A percentile compares a stretch with the other conserved stretches of the same genome.
phyloP scores from a whole-genome alignment of 2,329 filamentous ascomycete species.

The Scopulariopsis brevicaulis region DNA sequence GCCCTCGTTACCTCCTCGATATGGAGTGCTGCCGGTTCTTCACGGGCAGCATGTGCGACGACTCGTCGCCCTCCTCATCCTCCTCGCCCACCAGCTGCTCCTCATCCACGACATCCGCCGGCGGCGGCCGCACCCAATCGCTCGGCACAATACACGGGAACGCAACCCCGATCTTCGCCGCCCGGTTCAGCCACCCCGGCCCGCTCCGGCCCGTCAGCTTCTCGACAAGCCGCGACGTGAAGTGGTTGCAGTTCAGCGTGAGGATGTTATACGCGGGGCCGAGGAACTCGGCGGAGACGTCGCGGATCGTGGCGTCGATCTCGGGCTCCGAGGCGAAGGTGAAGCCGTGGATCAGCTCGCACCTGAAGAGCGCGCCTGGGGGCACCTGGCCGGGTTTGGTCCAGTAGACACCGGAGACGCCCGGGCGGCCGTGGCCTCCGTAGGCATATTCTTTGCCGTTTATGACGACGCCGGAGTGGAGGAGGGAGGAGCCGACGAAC shows the following conservation, averaged over 20 bases:
- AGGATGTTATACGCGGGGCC: slow-evolving; percentile 72
- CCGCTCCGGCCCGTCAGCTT: slow-evolving; percentile 59
- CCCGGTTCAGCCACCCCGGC: slow-evolving; percentile 69
- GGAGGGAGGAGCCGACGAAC: slow-evolving; percentile 64
- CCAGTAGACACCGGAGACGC: slow-evolving; percentile 73
- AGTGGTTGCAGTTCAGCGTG: slow-evolving; percentile 82
- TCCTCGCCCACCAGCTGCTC: slow-evolving; percentile 51
- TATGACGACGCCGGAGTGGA: slow-evolving; percentile 77
- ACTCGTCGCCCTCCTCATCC: slow-evolving; percentile 39
- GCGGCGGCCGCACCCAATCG: slow-evolving; percentile 73
- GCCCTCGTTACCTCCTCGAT: neutral
- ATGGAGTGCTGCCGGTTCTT: neutral
- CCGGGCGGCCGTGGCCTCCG: slow-evolving; percentile 63
- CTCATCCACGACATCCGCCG: slow-evolving; percentile 62
- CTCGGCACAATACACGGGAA: slow-evolving; percentile 72
- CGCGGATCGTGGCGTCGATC: slow-evolving; percentile 58
- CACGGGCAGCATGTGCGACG: slow-evolving; percentile 14
- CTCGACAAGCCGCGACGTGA: slow-evolving; percentile 66
- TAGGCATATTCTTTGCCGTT: slow-evolving; percentile 75
- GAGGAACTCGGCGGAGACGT: slow-evolving; percentile 60
- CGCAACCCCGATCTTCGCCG: slow-evolving; percentile 71
- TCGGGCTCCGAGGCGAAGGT: slow-evolving; percentile 58
- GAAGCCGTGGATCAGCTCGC: slow-evolving; percentile 68
- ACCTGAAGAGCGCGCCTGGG: slow-evolving; percentile 66
- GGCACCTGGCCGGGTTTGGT: slow-evolving; percentile 62